Evolutionary conservation across 2,329 filamentous ascomycete genomes (phyloP).

Genomic region (Pseudocercospora fijiensis): DNA sequence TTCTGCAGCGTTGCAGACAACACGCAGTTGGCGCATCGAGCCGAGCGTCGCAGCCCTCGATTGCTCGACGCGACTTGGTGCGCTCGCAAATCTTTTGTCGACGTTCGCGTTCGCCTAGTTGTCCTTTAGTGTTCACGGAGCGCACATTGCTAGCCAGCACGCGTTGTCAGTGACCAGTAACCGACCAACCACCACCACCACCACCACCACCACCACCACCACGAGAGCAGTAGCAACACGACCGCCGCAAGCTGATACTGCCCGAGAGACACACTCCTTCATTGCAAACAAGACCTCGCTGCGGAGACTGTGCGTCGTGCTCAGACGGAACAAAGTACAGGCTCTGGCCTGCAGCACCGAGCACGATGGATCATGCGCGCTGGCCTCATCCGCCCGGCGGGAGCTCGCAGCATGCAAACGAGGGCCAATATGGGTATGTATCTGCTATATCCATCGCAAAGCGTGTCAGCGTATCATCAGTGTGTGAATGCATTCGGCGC

Average conservation of each 20-base stretch:
- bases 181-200: not conserved
- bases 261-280: not conserved
- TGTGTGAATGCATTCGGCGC: not conserved
- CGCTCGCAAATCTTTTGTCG: not conserved
- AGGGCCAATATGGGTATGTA: slow-evolving; percentile 9
- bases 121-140: not conserved
- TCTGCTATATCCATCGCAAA: not conserved
- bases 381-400: slow-evolving; percentile 33
- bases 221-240: slow-evolving; percentile 2
- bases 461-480: not conserved
- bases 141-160: not conserved
- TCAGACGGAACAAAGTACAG: not conserved
- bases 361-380: slow-evolving; percentile 8
- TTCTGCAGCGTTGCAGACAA: not conserved
- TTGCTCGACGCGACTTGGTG: not conserved
- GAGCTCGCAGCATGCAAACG: slow-evolving; percentile 28
- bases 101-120: not conserved
- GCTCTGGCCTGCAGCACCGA: not conserved
- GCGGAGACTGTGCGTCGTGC: slow-evolving; percentile 21
- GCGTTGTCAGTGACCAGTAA: not conserved
- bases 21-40: not conserved
- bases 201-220: slow-evolving; percentile 4
- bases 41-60: not conserved
- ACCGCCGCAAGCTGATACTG: not conserved
- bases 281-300: not conserved